Evolutionary conservation across 2,329 filamentous ascomycete species (phyloP).

Genomic region (Colletotrichum sp.): DNA sequence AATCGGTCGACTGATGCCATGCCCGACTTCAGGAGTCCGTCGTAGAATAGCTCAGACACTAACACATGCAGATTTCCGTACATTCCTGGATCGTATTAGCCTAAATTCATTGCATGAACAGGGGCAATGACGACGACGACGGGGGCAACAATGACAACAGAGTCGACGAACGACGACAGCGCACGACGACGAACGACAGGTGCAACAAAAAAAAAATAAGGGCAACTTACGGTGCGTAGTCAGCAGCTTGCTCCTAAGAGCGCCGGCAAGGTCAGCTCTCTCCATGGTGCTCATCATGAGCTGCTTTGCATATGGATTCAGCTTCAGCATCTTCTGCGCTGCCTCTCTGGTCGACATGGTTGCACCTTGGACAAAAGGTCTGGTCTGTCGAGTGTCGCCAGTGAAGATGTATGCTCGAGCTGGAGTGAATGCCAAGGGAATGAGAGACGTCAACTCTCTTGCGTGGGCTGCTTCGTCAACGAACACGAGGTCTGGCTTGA

Average conservation of each 20-base stretch:
- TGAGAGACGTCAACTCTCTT: too few species aligned
- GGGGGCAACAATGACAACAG: background rate
- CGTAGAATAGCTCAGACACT: constrained; percentile 46
- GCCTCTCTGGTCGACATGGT: background rate
- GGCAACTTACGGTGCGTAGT: constrained; percentile 37
- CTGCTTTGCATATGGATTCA: constrained; percentile 7
- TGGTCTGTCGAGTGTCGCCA: constrained; percentile 49
- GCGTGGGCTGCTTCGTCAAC: too few species aligned
- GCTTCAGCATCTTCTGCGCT: background rate
- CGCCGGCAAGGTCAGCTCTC: constrained; percentile 34
- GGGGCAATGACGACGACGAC: background rate
- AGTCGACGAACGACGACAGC: too few species aligned
- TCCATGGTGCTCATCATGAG: constrained; percentile 40
- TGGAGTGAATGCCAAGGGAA: constrained; percentile 24
- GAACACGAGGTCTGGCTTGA: constrained; percentile 63
- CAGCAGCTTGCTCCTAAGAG: constrained; percentile 34
- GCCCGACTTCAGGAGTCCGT: constrained; percentile 38
- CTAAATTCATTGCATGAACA: background rate
- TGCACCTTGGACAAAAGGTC: constrained; percentile 41
- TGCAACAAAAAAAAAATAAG: background rate
- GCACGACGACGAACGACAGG: background rate
- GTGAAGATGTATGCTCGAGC: constrained; percentile 29
- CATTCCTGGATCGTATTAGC: constrained; percentile 19
- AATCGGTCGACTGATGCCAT: constrained; percentile 26
- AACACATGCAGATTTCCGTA: constrained; percentile 42